Evolutionary conservation across 2,329 filamentous ascomycete species (phyloP), one percentile per base, ranked within the genome.

Genomic region (Nemania diffusa): DNA sequence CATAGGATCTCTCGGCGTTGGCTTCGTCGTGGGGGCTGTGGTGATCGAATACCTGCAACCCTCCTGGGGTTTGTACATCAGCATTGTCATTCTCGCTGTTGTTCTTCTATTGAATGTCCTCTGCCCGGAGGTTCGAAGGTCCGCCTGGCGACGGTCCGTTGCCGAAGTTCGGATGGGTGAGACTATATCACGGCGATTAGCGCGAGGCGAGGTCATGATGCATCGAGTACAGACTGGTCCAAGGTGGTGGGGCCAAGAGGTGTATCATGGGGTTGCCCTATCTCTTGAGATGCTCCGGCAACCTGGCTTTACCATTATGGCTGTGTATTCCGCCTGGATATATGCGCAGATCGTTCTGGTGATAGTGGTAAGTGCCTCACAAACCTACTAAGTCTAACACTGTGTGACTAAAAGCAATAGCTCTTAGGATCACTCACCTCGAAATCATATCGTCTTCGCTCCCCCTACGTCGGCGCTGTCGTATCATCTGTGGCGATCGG

Each of bases 241-340:
- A 0, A 88, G 82, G 72, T 93, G 91, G 87, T 94, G 91, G 91
- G 90, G 88, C 55, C 87, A 94, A 77, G 92, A 94, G 76, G 85
- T 93, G 24, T 88, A 88, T 78, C 91, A 92, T 51, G 92, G 91
- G 9, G 74, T 92, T 22, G 81, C 87, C 20, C 82, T 95, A 51
- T 89, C 86, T 55, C 77, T 86, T 22, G 87, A 90, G 73, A 94
- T 94, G 91, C 81, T 93, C 57, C 86, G 85, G 42, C 92, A 94
- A 75, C 87, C 90, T 3, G 92, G 92, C 0, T 94, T 94, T 76
- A 78, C 88, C n/a, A 79, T 93, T 32, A 82, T 94, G 74, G 86
- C 90, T 1, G 67, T 92, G n/a, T 94, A 94, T 77, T 82, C 90
- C 15, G 90, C 86, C 6, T 94, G 92, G 92, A 91, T 93, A 52